Conservation (phyloP, 83 land plant species). For the Larix sibirica region DNA sequence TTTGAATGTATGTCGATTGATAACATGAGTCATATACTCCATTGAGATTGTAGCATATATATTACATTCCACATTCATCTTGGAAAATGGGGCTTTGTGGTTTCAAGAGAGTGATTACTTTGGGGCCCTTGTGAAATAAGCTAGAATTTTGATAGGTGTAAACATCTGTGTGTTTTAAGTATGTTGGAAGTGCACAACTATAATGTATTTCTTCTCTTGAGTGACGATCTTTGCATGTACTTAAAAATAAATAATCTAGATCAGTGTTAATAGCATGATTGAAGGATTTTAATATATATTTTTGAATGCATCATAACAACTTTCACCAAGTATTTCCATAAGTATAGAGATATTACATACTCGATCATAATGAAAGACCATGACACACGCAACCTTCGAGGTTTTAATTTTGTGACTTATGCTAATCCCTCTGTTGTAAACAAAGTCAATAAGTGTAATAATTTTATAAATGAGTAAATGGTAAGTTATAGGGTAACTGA, state of each 20-base stretch:
- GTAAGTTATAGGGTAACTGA: constrained; percentile 32
- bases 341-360: constrained; percentile 55
- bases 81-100: too few species aligned
- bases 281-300: neutral
- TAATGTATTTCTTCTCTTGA: neutral
- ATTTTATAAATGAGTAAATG: constrained; percentile 86
- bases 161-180: neutral
- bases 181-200: neutral
- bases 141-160: neutral
- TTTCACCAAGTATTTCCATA: constrained; percentile 52
- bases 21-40: neutral
- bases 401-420: constrained; percentile 59
- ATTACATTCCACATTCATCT: neutral
- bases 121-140: neutral
- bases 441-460: constrained; percentile 71
- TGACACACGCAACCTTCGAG: constrained; percentile 41
- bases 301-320: constrained; percentile 29
- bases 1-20: neutral
- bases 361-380: constrained; percentile 53
- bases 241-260: neutral
- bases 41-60: neutral
- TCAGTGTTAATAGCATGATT: neutral
- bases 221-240: neutral
- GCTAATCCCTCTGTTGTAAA: constrained; percentile 69
- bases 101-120: neutral